Evolutionary conservation across 176 grass and related monocot genomes (phyloP), one percentile per base, ranked within the genome.

Genomic region (Secale cereale): DNA sequence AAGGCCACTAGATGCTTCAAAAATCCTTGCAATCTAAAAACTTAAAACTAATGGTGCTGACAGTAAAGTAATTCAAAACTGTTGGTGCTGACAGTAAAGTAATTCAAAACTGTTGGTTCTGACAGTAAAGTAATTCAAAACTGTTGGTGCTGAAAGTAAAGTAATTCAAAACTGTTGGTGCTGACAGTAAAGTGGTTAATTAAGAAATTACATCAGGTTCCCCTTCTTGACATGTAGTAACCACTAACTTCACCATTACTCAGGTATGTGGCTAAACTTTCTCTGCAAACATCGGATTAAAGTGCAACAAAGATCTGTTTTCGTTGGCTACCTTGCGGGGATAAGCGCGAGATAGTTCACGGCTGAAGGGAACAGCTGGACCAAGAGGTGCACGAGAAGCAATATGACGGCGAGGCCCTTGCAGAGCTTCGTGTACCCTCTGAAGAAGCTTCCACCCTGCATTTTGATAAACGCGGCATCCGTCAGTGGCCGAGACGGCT

Each of bases 381-480:
- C 76, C 39, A 98, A 79, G 73, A 88, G 81, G 86, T 89, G 92
- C 76, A 92, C 88, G 30, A 87, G 80, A 52, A 98, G 35, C 78
- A 98, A 79, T 71, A 98, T 68, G 28, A 98, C 84, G 22, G 90
- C 86, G 17, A 98, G 93, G 50, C 97, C 97, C 75, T 98, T 98
- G 88, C 97, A 98, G 36, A 98, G 81, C 76, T 89, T 90, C 6
- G 97, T 98, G 81, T 89, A 98, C 79, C 97, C 97, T 81, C 90
- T 97, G 74, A 92, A 91, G 84, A 96, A 94, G 62, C 87, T 88
- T 50, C 79, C 86, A 10, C 88, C 86, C 97, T 98, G 81, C 86
- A 95, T 85, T 82, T 23, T 23, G 16, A 4, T 70, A 56, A 81
- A 35, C 22, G 0, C 50, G 1, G 50, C 29, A 41, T 43, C 11